These are phyloP conservation scores for Clausena lansium DNA, from an alignment of 345 rosid genomes.

Conservation along the genomic window DNA sequence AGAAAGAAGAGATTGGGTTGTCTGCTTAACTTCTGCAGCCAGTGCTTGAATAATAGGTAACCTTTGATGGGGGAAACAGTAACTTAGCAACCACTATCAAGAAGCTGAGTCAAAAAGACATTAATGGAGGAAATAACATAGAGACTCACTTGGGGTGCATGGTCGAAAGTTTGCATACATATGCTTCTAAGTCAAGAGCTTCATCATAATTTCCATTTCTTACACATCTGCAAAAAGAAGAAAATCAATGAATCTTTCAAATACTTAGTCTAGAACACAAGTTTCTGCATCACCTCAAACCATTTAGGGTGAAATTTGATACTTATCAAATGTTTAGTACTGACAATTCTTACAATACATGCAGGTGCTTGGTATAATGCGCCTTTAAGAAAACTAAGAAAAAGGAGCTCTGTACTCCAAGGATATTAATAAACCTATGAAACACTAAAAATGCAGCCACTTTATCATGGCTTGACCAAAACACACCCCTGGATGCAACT, in stretches of 20 bases:
- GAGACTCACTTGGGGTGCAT: constrained; percentile 96
- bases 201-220: constrained; percentile 96
- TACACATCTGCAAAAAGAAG: constrained; percentile 66
- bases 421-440: not conserved
- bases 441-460: not conserved
- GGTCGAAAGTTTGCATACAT: constrained; percentile 80
- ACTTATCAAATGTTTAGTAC: not conserved
- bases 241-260: constrained; percentile 4
- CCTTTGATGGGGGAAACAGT: constrained; percentile 31
- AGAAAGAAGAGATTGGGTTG: constrained; percentile 90
- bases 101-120: constrained; percentile 15
- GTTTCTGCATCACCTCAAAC: not conserved
- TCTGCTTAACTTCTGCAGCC: constrained; percentile 84
- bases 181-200: constrained; percentile 97
- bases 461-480: not conserved
- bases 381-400: not conserved
- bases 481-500: not conserved
- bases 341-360: not conserved
- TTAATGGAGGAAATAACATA: not conserved
- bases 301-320: not conserved
- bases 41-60: constrained; percentile 89
- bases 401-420: not conserved
- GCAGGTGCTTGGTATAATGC: not conserved
- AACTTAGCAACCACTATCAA: constrained; percentile 17
- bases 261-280: not conserved